Evolutionary conservation across 768 basidiomycete genomes (phyloP).

Genomic region (Pleurotus tuoliensis): DNA sequence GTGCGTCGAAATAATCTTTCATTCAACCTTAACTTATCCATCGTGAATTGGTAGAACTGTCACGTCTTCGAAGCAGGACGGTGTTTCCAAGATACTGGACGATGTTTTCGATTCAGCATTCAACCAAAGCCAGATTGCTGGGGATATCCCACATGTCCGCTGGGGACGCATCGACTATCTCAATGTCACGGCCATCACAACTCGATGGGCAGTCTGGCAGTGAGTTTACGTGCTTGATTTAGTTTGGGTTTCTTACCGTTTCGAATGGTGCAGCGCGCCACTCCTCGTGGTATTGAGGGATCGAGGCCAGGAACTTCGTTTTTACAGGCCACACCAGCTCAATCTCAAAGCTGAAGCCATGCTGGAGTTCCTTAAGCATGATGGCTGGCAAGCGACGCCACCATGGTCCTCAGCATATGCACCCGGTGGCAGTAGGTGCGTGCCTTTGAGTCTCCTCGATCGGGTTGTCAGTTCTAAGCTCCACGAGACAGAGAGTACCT

Average conservation of each 20-base stretch:
- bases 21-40: conserved; percentile 4
- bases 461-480: background rate
- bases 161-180: conserved; percentile 89
- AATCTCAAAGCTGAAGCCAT: conserved; percentile 57
- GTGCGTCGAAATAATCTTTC: conserved; percentile 38
- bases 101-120: conserved; percentile 70
- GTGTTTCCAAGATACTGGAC: conserved; percentile 69
- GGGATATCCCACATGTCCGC: conserved; percentile 66
- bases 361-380: conserved; percentile 61
- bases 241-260: background rate
- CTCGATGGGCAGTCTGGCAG: conserved; percentile 86
- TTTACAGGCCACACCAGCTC: conserved; percentile 65
- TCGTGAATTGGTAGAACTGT: conserved; percentile 39
- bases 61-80: conserved; percentile 55
- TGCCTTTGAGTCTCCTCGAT: background rate
- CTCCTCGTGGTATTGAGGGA: conserved; percentile 67
- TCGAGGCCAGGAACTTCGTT: conserved; percentile 76
- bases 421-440: conserved; percentile 74
- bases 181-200: conserved; percentile 77
- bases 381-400: conserved; percentile 57
- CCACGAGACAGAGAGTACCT: conserved; percentile 54
- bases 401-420: conserved; percentile 69
- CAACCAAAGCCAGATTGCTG: conserved; percentile 54
- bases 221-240: conserved; percentile 31
- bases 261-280: conserved; percentile 55